Evolutionary conservation across 768 basidiomycete genomes (phyloP).

Genomic region (Podaxis sp.): DNA sequence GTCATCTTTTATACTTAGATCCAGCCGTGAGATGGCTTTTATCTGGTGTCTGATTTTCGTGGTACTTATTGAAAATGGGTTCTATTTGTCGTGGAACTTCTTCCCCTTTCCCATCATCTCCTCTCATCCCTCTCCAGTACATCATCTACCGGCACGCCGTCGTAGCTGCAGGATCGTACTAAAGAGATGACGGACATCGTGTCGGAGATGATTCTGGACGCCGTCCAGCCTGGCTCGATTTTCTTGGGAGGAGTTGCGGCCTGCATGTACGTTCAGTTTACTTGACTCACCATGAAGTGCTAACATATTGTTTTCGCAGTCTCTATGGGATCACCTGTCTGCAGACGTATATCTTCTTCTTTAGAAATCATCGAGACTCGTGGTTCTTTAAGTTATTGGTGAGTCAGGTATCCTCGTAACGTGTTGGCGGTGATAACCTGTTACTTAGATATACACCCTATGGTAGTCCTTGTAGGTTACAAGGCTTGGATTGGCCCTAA

Average conservation of each 20-base stretch:
- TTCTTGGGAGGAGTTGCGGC: neutral
- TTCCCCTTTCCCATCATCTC: neutral
- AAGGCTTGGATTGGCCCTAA: no score
- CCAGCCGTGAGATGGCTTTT: neutral
- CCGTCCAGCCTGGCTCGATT: neutral
- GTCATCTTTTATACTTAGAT: neutral
- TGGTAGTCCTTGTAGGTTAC: constrained; percentile 21
- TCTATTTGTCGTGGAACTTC: neutral
- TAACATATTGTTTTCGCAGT: constrained; percentile 21
- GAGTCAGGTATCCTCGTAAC: constrained; percentile 9
- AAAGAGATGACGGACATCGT: neutral
- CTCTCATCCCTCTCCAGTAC: neutral
- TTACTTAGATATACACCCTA: constrained; percentile 23
- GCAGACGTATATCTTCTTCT: constrained; percentile 41
- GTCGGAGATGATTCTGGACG: neutral
- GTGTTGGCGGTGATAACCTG: neutral
- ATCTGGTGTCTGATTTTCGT: neutral
- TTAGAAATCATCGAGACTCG: constrained; percentile 29
- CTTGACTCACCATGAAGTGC: neutral
- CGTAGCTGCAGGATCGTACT: neutral
- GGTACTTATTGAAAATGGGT: neutral
- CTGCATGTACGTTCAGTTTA: neutral
- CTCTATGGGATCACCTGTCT: constrained; percentile 42
- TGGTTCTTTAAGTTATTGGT: constrained; percentile 31
- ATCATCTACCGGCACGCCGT: neutral